phyloP scores from a whole-genome alignment of 1,284 basidiomycete genomes.

The Chondrostereum purpureum region DNA sequence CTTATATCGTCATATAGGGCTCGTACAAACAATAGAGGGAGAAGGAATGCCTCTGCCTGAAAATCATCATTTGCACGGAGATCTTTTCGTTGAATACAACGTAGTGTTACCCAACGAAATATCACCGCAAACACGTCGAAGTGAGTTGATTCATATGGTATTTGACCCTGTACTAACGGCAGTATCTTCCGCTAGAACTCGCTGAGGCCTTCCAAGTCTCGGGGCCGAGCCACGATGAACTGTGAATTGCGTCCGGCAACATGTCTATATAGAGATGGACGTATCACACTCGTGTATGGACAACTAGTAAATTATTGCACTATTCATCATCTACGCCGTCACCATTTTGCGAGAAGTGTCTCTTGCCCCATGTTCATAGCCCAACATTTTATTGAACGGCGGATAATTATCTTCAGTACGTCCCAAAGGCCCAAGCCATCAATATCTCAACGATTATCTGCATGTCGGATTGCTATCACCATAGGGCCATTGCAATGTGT shows the following conservation, averaged over 20 bases:
- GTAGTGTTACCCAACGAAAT: conserved; percentile 79
- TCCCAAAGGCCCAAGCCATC: too few species aligned
- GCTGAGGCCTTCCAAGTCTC: conserved; percentile 47
- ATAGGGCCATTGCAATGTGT: too few species aligned
- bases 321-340: too few species aligned
- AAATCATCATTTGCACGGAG: conserved; percentile 53
- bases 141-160: conserved; percentile 40
- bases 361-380: too few species aligned
- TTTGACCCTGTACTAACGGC: conserved; percentile 3
- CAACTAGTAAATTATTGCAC: too few species aligned
- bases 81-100: conserved; percentile 87
- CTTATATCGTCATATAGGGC: conserved; percentile 39
- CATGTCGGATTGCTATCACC: too few species aligned
- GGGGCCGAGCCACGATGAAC: conserved; percentile 43
- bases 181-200: conserved; percentile 35
- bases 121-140: conserved; percentile 55
- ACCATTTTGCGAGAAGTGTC: too few species aligned
- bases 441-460: too few species aligned
- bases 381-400: too few species aligned
- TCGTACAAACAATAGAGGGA: conserved; percentile 77
- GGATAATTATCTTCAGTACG: too few species aligned
- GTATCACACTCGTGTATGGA: too few species aligned
- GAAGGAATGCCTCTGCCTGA: conserved; percentile 86
- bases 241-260: conserved; percentile 29
- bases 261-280: too few species aligned